Conservation (phyloP, 2,329 filamentous ascomycete species). For the Plectosphaerella plurivora region DNA sequence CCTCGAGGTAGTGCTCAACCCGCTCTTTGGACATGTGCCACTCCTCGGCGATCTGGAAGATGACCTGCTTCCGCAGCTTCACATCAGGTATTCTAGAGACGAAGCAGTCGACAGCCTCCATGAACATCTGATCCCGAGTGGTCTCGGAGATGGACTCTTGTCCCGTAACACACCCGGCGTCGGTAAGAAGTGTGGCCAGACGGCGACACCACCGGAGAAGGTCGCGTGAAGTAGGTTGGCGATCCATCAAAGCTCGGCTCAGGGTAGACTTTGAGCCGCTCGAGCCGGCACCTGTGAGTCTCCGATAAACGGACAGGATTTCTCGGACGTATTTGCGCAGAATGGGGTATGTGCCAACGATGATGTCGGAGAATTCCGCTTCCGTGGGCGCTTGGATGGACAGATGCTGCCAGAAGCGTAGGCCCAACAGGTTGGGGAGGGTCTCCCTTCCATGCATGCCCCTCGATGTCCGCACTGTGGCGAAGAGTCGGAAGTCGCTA, state of each 20-base stretch:
- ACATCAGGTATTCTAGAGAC: constrained; percentile 71
- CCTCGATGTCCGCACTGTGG: constrained; percentile 76
- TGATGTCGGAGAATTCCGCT: constrained; percentile 70
- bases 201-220: constrained; percentile 88
- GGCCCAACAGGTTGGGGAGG: constrained; percentile 71
- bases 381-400: constrained; percentile 61
- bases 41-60: constrained; percentile 73
- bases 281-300: constrained; percentile 38
- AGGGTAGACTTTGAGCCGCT: constrained; percentile 28
- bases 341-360: constrained; percentile 65
- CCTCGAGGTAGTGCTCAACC: constrained; percentile 70
- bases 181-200: constrained; percentile 61
- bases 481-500: constrained; percentile 84
- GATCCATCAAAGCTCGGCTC: constrained; percentile 38
- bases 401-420: constrained; percentile 82
- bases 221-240: constrained; percentile 68
- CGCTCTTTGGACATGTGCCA: constrained; percentile 83
- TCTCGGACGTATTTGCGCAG: constrained; percentile 59
- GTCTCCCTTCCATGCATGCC: constrained; percentile 65
- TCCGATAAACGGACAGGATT: constrained; percentile 55
- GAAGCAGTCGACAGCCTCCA: constrained; percentile 92
- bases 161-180: constrained; percentile 56
- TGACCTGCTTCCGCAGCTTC: constrained; percentile 54
- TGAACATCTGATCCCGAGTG: constrained; percentile 77
- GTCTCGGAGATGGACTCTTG: constrained; percentile 69